Evolutionary conservation across 2,329 filamentous ascomycete species (phyloP), one percentile per base, ranked within the genome.

Genomic region (Periconia digitata): DNA sequence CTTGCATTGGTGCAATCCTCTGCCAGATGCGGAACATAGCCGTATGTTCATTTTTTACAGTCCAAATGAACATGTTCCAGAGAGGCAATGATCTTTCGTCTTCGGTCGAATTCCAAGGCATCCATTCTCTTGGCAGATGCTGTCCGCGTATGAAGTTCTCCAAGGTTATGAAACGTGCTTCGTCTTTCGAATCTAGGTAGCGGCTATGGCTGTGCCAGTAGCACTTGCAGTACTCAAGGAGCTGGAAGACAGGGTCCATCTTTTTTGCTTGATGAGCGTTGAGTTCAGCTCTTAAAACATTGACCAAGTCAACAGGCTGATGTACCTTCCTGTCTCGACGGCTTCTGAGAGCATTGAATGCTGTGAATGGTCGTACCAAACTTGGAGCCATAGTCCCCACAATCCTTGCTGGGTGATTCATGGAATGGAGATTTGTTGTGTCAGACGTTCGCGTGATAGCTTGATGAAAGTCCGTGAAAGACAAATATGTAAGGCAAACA

Each of bases 1-100:
- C 49, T 42, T 43, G 39, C 12, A 43, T 39, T 17, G 18, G 47
- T 8, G 43, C 49, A 42, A 53, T 32, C 24, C 37, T 48, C 22
- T 52, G 44, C 55, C 55, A 58, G 12, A 54, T 38, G 44, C 36
- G 42, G 23, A 54, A 54, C 6, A 58, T 44, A 44, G 44, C 45
- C 35, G 43, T 54, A 47, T 58, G 50, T 35, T 43, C 47, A 17
- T 58, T 44, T 35, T 42, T 16, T 46, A 58, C 48, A 43, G 55
- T 40, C 55, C 55, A 58, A 37, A 50, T n/a, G 41, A 56, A 58
- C 43, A 55, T 54, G 17, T 51, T 47, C 55, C 55, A 58, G 44
- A 46, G 38, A 23, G 53, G 55, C 34, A 58, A 50, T 8, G 45
- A 47, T 27, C 44, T 36, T 29, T 41, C 40, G 23, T 50, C 44